These are phyloP conservation scores for Plasmodium vivax DNA, from an alignment of 169 alveolate genomes.

Conservation along the genomic window DNA sequence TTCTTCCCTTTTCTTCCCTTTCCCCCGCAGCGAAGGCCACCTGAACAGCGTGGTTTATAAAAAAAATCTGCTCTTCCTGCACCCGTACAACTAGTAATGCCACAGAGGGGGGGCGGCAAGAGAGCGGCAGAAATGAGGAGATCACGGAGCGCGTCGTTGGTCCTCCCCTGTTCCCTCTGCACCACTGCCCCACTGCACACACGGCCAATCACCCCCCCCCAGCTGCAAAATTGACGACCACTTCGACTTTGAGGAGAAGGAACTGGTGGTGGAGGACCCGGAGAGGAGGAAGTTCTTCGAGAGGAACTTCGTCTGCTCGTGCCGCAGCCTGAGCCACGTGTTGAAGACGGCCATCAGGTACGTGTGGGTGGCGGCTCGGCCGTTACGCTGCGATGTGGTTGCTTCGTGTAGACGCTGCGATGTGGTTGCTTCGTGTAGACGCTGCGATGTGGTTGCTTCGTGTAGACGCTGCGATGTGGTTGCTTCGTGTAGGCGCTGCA, in stretches of 20 bases:
- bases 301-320: constrained; percentile 58
- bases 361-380: neutral
- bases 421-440: neutral
- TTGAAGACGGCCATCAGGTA: constrained; percentile 65
- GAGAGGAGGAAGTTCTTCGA: constrained; percentile 62
- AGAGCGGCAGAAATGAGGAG: neutral
- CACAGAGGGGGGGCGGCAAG: neutral
- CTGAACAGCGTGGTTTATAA: constrained; percentile 40
- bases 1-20: neutral
- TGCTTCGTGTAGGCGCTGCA: neutral
- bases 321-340: constrained; percentile 45
- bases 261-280: constrained; percentile 16
- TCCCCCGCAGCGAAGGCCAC: constrained; percentile 20
- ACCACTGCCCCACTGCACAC: neutral
- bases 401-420: neutral
- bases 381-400: neutral
- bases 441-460: neutral
- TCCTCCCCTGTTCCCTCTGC: neutral
- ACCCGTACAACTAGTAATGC: constrained; percentile 63
- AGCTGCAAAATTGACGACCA: constrained; percentile 50
- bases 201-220: neutral
- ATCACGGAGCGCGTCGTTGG: neutral
- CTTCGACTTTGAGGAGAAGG: constrained; percentile 55
- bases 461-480: neutral
- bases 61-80: constrained; percentile 40